phyloP scores from a whole-genome alignment of 257 asterid species.

The Nicotiana undulata region DNA sequence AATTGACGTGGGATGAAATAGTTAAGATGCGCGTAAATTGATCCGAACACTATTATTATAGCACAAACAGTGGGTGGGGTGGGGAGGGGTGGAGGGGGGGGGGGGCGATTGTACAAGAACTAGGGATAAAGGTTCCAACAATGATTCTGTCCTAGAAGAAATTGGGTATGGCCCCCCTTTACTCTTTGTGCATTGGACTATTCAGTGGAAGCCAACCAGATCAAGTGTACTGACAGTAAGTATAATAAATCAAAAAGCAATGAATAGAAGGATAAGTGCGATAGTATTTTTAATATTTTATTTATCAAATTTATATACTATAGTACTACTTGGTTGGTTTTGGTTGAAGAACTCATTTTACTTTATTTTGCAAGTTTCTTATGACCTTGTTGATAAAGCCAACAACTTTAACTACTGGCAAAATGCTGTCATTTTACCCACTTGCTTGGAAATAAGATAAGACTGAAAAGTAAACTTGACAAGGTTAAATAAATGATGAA shows the following conservation, averaged over 20 bases:
- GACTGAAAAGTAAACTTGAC: background rate
- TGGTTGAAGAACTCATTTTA: background rate
- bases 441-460: background rate
- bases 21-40: rapidly evolving
- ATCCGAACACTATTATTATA: background rate
- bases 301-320: no score
- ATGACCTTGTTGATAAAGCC: constrained; percentile 3
- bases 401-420: background rate
- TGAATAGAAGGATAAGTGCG: background rate
- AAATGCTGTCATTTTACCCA: background rate
- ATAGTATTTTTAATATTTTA: background rate
- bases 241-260: constrained; percentile 6
- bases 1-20: background rate
- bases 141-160: constrained; percentile 7
- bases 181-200: background rate
- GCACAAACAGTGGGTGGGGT: no score
- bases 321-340: background rate
- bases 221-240: background rate
- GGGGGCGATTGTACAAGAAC: background rate
- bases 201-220: constrained; percentile 20
- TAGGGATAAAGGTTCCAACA: constrained; percentile 3
- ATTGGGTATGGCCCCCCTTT: background rate
- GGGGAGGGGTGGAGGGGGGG: no score
- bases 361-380: constrained; percentile 2
- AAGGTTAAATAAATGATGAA: no score